Evolutionary conservation across 345 rosid species (phyloP).

Genomic region (Linum trigynum): DNA sequence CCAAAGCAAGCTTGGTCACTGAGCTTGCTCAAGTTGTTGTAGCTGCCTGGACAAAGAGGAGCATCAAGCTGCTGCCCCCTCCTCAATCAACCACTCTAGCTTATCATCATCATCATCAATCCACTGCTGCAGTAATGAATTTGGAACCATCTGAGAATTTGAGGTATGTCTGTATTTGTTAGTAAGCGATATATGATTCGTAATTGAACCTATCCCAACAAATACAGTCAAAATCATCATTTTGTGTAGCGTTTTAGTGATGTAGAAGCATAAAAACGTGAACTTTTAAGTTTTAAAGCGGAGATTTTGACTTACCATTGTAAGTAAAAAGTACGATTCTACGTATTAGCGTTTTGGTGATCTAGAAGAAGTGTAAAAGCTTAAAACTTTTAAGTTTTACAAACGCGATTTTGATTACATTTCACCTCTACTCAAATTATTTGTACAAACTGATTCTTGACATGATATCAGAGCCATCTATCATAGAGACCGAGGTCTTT

Average conservation of each 20-base stretch:
- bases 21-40: slow-evolving; percentile 32
- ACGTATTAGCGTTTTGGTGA: too few species aligned
- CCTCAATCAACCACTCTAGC: not conserved
- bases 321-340: too few species aligned
- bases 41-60: not conserved
- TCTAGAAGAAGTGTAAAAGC: too few species aligned
- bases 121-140: not conserved
- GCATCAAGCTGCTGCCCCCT: slow-evolving; percentile 17
- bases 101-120: not conserved
- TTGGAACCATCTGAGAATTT: not conserved
- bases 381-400: too few species aligned
- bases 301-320: slow-evolving; percentile 17
- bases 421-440: too few species aligned
- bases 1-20: slow-evolving; percentile 34
- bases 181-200: too few species aligned
- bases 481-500: slow-evolving; percentile 31
- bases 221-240: too few species aligned
- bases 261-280: too few species aligned
- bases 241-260: too few species aligned
- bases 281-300: slow-evolving; percentile 3
- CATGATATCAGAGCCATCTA: not conserved
- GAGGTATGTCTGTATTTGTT: not conserved
- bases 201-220: too few species aligned
- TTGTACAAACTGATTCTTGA: not conserved
- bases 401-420: too few species aligned